Evolutionary conservation across 805 yeast genomes (phyloP), one percentile per base, ranked within the genome.

Genomic region (Barnettozyma salicaria): DNA sequence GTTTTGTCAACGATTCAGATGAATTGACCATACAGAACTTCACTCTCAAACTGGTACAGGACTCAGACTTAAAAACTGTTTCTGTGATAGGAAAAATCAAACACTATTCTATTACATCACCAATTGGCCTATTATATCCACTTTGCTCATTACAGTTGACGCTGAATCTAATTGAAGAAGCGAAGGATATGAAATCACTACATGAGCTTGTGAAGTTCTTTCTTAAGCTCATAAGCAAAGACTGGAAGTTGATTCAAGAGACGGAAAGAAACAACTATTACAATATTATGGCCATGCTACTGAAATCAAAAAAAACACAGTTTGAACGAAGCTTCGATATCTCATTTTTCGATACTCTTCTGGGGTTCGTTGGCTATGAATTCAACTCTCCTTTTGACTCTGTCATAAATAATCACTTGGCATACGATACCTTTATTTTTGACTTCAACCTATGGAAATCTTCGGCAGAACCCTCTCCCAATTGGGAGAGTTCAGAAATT

Each of bases 221-320:
- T 3, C 64, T 79, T 22, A 51, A 54, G 11, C 31, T 72, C 1
- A 52, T 79, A 9, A 54, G 62, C n/a, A 59, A 61, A 21, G 67
- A 72, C 42, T 67, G 79, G 70, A 61, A 78, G 27, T 59, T 70
- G 36, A 56, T 65, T 20, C 68, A 70, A 32, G 86, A 79, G 42
- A 72, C 80, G 50, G 85, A 78, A 45, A 62, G 68, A 13, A 61
- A 64, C 4, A 72, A 70, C 44, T 88, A 88, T 1, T 82, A 76
- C 48, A 75, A 74, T 19, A 65, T 79, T 3, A 51, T 82, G 2
- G 68, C 73, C 0, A 68, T 79, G 1, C 50, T 82, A 7, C 48
- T 80, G 19, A 71, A 68, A 27, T 60, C 68, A 19, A 76, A 74
- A 49, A 43, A 51, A 49, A 5, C 44, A 48, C 35, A 57, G 37